These are phyloP conservation scores for Nissolia schottii DNA, from an alignment of 306 rosid genomes.

Conservation along the genomic window DNA sequence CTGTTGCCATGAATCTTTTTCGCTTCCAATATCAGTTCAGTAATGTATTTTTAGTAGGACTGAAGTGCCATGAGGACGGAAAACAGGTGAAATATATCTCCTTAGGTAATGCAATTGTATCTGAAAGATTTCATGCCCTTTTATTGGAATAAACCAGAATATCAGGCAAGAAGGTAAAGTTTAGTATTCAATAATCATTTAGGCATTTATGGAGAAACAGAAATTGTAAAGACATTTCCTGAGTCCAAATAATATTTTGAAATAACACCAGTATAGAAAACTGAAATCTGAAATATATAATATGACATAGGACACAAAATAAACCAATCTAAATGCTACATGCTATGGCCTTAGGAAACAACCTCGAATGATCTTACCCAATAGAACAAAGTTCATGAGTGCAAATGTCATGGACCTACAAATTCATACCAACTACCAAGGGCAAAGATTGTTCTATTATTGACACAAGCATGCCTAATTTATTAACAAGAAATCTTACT, in stretches of 20 bases:
- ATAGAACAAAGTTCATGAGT: neutral
- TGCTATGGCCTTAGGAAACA: neutral
- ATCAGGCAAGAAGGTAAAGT: neutral
- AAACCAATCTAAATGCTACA: neutral
- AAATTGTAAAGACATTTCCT: neutral
- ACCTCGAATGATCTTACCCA: neutral
- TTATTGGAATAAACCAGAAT: conserved; percentile 1
- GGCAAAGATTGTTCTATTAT: neutral
- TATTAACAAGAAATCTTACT: neutral
- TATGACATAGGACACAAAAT: neutral
- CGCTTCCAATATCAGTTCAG: neutral
- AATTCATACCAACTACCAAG: neutral
- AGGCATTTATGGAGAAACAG: neutral
- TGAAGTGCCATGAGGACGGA: neutral
- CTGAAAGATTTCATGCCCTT: neutral
- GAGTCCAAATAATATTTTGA: neutral
- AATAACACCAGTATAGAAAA: neutral
- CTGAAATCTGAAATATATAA: neutral
- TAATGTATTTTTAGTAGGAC: neutral
- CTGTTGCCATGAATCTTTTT: no score
- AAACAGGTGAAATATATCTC: conserved; percentile 11
- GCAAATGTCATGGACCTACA: neutral
- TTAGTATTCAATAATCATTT: no score
- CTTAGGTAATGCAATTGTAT: neutral
- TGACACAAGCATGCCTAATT: neutral